These are phyloP conservation scores for Penicillium freii DNA, from an alignment of 2,329 filamentous ascomycete genomes.

Conservation along the genomic window DNA sequence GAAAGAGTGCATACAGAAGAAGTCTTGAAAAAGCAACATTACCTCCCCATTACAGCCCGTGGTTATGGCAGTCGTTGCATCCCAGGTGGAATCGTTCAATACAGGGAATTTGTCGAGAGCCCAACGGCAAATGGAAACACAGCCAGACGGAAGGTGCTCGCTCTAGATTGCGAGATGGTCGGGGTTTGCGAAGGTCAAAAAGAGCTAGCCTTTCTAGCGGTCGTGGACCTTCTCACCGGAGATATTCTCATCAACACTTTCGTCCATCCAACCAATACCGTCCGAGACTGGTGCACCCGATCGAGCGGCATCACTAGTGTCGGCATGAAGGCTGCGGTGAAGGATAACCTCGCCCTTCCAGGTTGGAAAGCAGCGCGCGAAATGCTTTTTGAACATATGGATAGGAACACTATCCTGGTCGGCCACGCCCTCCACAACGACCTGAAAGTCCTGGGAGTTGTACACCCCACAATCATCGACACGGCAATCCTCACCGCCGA, in stretches of 20 bases:
- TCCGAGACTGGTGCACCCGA: background rate
- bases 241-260: background rate
- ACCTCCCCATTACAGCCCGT: background rate
- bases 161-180: background rate
- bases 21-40: background rate
- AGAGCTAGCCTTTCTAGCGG: background rate
- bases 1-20: background rate
- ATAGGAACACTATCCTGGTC: background rate
- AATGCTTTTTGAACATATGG: background rate
- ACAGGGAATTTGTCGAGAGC: background rate
- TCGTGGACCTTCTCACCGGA: background rate
- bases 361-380: background rate
- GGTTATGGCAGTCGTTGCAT: background rate
- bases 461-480: background rate
- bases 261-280: background rate
- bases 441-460: background rate
- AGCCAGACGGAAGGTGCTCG: background rate
- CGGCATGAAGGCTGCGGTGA: background rate
- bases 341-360: background rate
- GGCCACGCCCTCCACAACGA: background rate
- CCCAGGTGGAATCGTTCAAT: background rate
- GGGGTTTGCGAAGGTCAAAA: background rate
- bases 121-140: background rate
- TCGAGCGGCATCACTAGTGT: background rate
- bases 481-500: background rate